Evolutionary conservation across 371 early-diverging fungal species (phyloP).

Genomic region (Amoeboaphelidium protococcarum): DNA sequence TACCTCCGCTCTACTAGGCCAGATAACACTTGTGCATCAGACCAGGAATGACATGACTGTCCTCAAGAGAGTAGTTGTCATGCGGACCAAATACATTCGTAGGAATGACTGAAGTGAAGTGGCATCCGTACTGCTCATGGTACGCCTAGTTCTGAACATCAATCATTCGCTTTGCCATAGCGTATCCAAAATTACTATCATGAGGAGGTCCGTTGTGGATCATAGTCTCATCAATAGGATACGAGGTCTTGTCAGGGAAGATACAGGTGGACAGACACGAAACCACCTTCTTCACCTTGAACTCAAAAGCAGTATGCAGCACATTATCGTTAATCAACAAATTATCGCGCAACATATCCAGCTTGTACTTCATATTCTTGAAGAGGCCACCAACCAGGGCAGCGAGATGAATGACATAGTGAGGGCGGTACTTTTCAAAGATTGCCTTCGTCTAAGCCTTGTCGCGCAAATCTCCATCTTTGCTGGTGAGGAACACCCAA

Average conservation of each 20-base stretch:
- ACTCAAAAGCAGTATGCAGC: slow-evolving; percentile 28
- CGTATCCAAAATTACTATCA: slow-evolving; percentile 63
- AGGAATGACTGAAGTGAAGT: slow-evolving; percentile 58
- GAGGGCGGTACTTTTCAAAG: slow-evolving; percentile 48
- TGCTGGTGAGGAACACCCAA: slow-evolving; percentile 45
- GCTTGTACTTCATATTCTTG: slow-evolving; percentile 56
- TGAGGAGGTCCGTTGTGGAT: slow-evolving; percentile 65
- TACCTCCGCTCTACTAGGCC: slow-evolving; percentile 42
- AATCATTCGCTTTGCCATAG: slow-evolving; percentile 60
- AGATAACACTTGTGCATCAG: slow-evolving; percentile 61
- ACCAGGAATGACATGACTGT: slow-evolving; percentile 60
- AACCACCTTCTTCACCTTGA: slow-evolving; percentile 51
- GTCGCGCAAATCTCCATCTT: slow-evolving; percentile 58
- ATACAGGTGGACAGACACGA: slow-evolving; percentile 67
- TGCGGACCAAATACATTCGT: slow-evolving; percentile 65
- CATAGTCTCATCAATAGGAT: slow-evolving; percentile 71
- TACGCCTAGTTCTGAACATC: slow-evolving; percentile 65
- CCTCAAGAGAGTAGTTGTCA: slow-evolving; percentile 53
- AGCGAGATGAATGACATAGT: slow-evolving; percentile 58
- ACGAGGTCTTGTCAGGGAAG: slow-evolving; percentile 58
- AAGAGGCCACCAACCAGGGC: slow-evolving; percentile 66
- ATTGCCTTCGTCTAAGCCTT: slow-evolving; percentile 26
- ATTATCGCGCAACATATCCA: slow-evolving; percentile 49
- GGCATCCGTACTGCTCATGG: slow-evolving; percentile 46
- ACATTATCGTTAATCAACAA: slow-evolving; percentile 57